Conservation (phyloP, 176 grass and related monocot species). For the Oryza australiensis region DNA sequence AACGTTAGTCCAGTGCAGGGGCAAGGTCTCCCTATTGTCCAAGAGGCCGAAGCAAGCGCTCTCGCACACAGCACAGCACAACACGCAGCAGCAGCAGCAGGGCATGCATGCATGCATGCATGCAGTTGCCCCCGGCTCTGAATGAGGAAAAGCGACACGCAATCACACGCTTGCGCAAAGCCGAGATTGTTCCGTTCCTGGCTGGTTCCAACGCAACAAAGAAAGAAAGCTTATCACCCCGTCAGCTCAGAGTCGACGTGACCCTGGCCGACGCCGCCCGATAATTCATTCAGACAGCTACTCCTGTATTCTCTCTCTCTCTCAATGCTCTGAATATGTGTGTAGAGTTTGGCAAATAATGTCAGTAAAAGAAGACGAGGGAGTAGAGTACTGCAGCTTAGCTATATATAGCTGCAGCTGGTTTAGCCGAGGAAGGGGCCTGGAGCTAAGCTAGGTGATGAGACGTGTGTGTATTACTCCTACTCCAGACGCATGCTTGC, state of each 20-base stretch:
- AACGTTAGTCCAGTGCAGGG: constrained; percentile 2
- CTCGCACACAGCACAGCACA: background rate
- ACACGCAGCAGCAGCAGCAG: background rate
- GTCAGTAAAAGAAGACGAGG: background rate
- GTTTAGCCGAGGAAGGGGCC: background rate
- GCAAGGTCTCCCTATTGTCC: constrained; percentile 3
- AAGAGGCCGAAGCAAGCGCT: background rate
- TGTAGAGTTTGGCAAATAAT: background rate
- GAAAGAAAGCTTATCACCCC: background rate
- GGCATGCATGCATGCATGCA: background rate
- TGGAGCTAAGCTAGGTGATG: background rate
- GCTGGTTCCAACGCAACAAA: background rate
- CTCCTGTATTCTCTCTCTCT: too few relatives aligned
- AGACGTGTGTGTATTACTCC: background rate
- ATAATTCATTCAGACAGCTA: background rate
- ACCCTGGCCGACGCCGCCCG: background rate
- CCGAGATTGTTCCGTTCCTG: constrained; percentile 12
- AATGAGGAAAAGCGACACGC: constrained; percentile 55
- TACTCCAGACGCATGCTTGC: too few relatives aligned
- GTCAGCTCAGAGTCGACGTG: background rate
- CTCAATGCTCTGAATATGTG: background rate
- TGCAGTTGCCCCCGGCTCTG: constrained; percentile 27
- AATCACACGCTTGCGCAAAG: constrained; percentile 25
- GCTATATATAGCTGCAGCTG: background rate
- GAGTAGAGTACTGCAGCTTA: background rate